Evolutionary conservation across 202 grass and related monocot species (phyloP).

Genomic region (Saccharum hybrid): DNA sequence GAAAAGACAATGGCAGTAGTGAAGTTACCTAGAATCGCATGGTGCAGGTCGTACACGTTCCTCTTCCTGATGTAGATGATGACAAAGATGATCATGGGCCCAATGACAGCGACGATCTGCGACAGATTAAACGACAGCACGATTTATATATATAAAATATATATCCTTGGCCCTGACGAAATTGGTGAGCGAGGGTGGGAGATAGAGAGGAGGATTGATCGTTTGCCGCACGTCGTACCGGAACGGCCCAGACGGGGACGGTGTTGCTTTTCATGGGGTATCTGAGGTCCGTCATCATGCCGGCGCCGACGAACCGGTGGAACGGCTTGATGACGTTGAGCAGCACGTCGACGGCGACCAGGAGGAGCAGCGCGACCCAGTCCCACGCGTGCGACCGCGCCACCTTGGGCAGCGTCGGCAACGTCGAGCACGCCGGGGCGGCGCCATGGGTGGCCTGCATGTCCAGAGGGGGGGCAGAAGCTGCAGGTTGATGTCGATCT

Average conservation of each 20-base stretch:
- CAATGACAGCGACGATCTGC: slow-evolving; percentile 72
- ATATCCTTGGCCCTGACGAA: not conserved
- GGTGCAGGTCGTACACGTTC: slow-evolving; percentile 83
- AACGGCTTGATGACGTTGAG: slow-evolving; percentile 86
- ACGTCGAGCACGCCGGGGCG: not conserved
- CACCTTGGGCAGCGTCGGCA: slow-evolving; percentile 44
- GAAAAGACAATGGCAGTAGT: not conserved
- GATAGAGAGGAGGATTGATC: not conserved
- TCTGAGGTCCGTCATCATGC: slow-evolving; percentile 78
- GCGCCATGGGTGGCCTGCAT: not conserved
- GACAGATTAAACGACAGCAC: not conserved
- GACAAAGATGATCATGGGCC: slow-evolving; percentile 56
- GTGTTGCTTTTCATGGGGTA: slow-evolving; percentile 88
- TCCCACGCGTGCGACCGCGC: slow-evolving; percentile 60
- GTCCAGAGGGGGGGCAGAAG: not conserved
- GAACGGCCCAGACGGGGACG: slow-evolving; percentile 77
- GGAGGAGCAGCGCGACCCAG: slow-evolving; percentile 66
- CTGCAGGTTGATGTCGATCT: not conserved
- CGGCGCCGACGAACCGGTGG: slow-evolving; percentile 76
- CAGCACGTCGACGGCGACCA: slow-evolving; percentile 44
- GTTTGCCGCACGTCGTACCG: slow-evolving; percentile 44
- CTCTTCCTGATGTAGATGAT: slow-evolving; percentile 62
- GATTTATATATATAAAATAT: not conserved
- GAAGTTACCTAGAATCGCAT: slow-evolving; percentile 66
- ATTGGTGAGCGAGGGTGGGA: not conserved